These are phyloP conservation scores for Hyphopichia fennica DNA, from an alignment of 1,139 yeast genomes.

Conservation along the genomic window DNA sequence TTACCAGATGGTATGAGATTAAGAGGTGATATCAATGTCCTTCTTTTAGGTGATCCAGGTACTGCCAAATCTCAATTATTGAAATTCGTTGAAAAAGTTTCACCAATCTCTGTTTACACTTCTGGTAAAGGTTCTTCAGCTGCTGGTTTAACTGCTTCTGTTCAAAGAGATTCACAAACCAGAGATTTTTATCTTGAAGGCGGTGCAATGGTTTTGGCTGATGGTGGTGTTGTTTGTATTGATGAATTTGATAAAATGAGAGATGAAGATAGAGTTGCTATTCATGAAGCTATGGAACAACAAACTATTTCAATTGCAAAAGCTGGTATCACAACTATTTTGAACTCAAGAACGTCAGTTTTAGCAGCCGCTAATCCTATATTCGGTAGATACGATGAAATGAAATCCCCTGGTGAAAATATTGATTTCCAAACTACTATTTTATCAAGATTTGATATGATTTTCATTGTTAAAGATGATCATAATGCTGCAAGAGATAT, in stretches of 20 bases:
- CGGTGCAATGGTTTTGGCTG: conserved; percentile 99
- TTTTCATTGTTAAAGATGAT: conserved; percentile 93
- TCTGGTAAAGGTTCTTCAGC: conserved; percentile 99
- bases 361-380: conserved; percentile 98
- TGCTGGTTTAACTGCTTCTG: conserved; percentile 98
- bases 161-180: conserved; percentile 85
- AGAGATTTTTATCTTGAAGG: conserved; percentile 96
- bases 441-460: conserved; percentile 97
- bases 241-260: conserved; percentile 99
- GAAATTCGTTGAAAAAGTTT: conserved; percentile 90
- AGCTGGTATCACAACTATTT: conserved; percentile 96
- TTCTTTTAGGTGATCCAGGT: conserved; percentile 96
- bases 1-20: conserved; percentile 96
- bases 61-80: conserved; percentile 95
- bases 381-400: conserved; percentile 93
- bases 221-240: conserved; percentile 98
- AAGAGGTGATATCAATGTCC: conserved; percentile 95
- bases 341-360: conserved; percentile 94
- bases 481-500: conserved; percentile 85
- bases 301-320: conserved; percentile 99
- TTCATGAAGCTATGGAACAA: conserved; percentile 99
- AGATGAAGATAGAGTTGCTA: conserved; percentile 98
- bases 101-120: conserved; percentile 94
- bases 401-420: conserved; percentile 96
- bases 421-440: conserved; percentile 97